Evolutionary conservation across 177 flowering plant genomes (phyloP).

Genomic region (Vitis hybrid): DNA sequence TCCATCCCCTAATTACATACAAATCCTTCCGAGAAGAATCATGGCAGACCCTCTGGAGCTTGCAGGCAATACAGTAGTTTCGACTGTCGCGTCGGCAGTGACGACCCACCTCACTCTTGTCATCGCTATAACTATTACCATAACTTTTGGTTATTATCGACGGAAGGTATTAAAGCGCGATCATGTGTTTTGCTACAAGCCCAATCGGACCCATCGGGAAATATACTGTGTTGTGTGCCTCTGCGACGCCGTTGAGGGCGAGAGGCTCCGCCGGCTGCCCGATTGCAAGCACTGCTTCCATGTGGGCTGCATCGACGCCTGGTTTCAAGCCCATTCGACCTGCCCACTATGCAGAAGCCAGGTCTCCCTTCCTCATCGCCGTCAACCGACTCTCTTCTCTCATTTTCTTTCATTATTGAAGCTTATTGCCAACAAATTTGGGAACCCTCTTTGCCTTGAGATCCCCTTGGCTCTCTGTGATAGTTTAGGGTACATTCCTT

Average conservation of each 20-base stretch:
- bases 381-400: not conserved
- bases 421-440: not conserved
- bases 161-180: too few relatives aligned
- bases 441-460: not conserved
- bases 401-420: not conserved
- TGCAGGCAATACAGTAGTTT: too few relatives aligned
- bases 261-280: slow-evolving; percentile 20
- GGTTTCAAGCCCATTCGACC: slow-evolving; percentile 23
- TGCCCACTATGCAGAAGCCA: slow-evolving; percentile 31
- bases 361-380: slow-evolving; percentile 1
- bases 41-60: too few relatives aligned
- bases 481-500: too few relatives aligned
- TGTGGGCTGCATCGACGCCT: slow-evolving; percentile 21
- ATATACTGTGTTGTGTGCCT: slow-evolving; percentile 30
- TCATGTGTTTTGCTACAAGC: not conserved
- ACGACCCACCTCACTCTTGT: too few relatives aligned
- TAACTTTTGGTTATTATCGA: too few relatives aligned
- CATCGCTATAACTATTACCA: too few relatives aligned
- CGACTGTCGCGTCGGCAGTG: too few relatives aligned
- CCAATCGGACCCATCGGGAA: not conserved
- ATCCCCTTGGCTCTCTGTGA: too few relatives aligned
- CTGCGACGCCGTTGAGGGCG: slow-evolving; percentile 16
- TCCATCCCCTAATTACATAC: too few relatives aligned
- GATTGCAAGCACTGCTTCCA: slow-evolving; percentile 35
- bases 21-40: too few relatives aligned